Base-by-base conservation (phyloP, 2,329 filamentous ascomycete genomes). In the Epichloe sylvatica region DNA sequence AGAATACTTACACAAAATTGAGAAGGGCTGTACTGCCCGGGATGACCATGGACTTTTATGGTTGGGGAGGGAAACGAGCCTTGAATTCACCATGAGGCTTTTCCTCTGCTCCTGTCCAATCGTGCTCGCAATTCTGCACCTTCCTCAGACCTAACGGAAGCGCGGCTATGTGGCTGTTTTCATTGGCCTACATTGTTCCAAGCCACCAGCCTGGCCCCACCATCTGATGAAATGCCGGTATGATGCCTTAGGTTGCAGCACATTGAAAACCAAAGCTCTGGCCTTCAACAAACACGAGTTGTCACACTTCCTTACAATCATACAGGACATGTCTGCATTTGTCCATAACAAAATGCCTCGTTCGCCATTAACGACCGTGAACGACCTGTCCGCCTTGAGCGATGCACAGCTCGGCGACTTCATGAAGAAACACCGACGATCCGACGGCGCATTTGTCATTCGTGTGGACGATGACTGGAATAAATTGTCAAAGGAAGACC, bases 331-430 rank as follows among this genome's bases (percentile, higher is more conserved):
- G 38, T 37, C n/a, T 47, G 12, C 23, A 34, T 9, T 17, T 6
- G 3, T 34, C 8, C 12, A 38, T 17, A 30, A n/a, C 40, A 45
- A 37, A 39, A 49, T 49, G 48, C 25, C 35, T 34, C 17, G 5
- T n/a, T 40, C 42, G 25, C 35, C 0, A 45, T 11, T 15, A 13
- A 19, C 35, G 41, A 39, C 46, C 21, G 46, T 55, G 3, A 17
- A 40, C 15, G 38, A 55, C n/a, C 17, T 58, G 44, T 42, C 34
- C 19, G 36, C 49, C 17, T 43, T 58, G 36, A 53, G 36, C 49
- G 52, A 59, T 49, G 51, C 42, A 21, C 42, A 58, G 40, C 54
- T 58, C 13, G 33, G 15, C 47, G 36, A 53, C 17, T 55, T 57
- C 43, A 56, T 59, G 34, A 33, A 35, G 41, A 48, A 50, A 25